phyloP scores from a whole-genome alignment of 2,329 filamentous ascomycete genomes.

The Ophiostoma montium region DNA sequence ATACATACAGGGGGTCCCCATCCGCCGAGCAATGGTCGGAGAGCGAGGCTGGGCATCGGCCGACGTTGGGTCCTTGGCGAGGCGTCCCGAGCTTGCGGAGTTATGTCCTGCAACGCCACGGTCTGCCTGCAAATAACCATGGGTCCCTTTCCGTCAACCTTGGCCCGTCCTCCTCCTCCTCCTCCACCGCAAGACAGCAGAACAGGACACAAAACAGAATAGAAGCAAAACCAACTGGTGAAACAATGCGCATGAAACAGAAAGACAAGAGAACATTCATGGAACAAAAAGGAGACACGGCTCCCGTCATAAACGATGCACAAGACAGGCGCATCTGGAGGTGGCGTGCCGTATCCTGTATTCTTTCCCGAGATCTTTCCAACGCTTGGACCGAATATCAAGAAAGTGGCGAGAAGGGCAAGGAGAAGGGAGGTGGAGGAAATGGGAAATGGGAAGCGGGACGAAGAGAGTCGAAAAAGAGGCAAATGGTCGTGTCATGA shows the following conservation, averaged over 20 bases:
- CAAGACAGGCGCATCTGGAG: too few species aligned
- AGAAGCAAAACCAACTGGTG: neutral
- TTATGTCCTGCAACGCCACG: too few species aligned
- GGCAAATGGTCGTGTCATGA: neutral
- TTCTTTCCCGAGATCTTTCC: too few species aligned
- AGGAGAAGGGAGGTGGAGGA: neutral
- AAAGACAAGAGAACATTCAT: slow-evolving; percentile 1
- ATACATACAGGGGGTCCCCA: slow-evolving; percentile 12
- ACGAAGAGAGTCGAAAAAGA: neutral
- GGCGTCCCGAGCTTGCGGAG: too few species aligned
- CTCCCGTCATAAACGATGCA: too few species aligned
- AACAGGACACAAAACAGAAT: neutral
- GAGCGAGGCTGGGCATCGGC: neutral
- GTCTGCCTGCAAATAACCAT: too few species aligned
- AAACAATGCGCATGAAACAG: neutral
- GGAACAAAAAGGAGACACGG: neutral
- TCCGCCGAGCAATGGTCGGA: neutral
- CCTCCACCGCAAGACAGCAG: neutral
- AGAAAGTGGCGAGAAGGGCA: too few species aligned
- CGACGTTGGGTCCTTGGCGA: neutral
- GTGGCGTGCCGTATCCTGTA: too few species aligned
- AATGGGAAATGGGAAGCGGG: neutral
- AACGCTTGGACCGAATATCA: too few species aligned
- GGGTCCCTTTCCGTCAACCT: too few species aligned
- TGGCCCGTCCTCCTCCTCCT: neutral